Conservation (phyloP, 176 grass and related monocot genomes). For the Bromus sterilis region DNA sequence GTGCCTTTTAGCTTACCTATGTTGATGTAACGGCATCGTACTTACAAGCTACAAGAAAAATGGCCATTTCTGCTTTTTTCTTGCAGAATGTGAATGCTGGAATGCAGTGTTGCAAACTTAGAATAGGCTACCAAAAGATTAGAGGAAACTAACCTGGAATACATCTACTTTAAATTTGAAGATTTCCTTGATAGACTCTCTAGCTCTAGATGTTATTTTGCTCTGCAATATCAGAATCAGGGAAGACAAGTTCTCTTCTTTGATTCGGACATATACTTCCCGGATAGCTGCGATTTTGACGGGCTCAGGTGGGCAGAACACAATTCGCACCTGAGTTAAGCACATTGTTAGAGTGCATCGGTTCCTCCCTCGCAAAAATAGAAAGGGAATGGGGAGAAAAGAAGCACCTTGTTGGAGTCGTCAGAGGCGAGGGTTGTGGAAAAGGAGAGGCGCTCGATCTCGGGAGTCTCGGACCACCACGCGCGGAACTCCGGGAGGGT, state of each 20-base stretch:
- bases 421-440: slow-evolving; percentile 43
- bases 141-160: slow-evolving; percentile 55
- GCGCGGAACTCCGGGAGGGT: slow-evolving; percentile 74
- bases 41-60: neutral
- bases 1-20: too few relatives aligned
- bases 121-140: neutral
- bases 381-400: neutral
- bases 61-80: neutral
- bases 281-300: slow-evolving; percentile 59
- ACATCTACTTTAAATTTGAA: slow-evolving; percentile 65
- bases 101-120: neutral
- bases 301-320: slow-evolving; percentile 63
- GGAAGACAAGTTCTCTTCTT: slow-evolving; percentile 44
- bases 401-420: slow-evolving; percentile 44
- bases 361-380: neutral
- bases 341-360: neutral
- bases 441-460: slow-evolving; percentile 55
- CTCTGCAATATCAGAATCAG: slow-evolving; percentile 67
- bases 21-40: neutral
- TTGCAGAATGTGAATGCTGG: neutral
- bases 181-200: slow-evolving; percentile 62
- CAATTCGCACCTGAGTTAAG: slow-evolving; percentile 48
- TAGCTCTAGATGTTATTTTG: slow-evolving; percentile 52
- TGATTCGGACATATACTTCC: slow-evolving; percentile 20
- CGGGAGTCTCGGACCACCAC: slow-evolving; percentile 39